A percentile compares a stretch with the other conserved stretches of the same genome.
Conservation (phyloP, 2,329 filamentous ascomycete species). For the Penicillium occitanis region DNA sequence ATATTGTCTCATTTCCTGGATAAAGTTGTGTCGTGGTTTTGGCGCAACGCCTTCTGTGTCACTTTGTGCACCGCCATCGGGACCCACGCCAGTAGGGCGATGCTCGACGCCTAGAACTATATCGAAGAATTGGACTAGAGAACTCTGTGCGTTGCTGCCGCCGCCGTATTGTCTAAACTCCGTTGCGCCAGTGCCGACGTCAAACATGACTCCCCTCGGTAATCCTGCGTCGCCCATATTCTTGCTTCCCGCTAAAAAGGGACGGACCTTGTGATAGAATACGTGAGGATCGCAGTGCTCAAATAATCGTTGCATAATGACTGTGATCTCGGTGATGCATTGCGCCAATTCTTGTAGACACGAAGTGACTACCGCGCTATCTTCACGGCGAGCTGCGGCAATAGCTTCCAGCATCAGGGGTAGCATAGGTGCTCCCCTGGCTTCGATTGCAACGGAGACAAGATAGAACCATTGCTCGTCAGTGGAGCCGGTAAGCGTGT, state of each 20-base stretch:
- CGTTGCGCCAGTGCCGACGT: conserved; percentile 68
- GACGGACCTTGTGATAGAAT: conserved; percentile 95
- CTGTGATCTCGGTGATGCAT: conserved; percentile 78
- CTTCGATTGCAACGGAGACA: conserved; percentile 92
- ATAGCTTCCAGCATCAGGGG: conserved; percentile 88
- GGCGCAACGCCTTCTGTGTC: conserved; percentile 44
- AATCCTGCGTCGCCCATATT: conserved; percentile 96
- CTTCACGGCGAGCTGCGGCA: conserved; percentile 68
- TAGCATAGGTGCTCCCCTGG: conserved; percentile 81
- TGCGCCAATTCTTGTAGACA: conserved; percentile 83
- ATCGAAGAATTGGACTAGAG: conserved; percentile 96
- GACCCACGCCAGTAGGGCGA: conserved; percentile 75
- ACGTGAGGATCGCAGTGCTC: conserved; percentile 91
- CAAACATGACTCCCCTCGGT: conserved; percentile 82
- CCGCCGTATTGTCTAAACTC: conserved; percentile 83
- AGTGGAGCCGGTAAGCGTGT: conserved; percentile 88
- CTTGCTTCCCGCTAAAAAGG: conserved; percentile 92
- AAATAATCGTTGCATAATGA: conserved; percentile 82
- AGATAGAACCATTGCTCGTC: conserved; percentile 99
- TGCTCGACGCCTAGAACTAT: conserved; percentile 87
- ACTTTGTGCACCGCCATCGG: conserved; percentile 47
- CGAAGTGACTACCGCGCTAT: conserved; percentile 69
- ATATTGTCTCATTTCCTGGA: conserved; percentile 93
- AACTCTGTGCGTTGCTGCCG: conserved; percentile 95
- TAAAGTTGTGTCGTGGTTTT: conserved; percentile 76